Evolutionary conservation across 108 stramenopile species (phyloP), one percentile per base, ranked within the genome.

Genomic region (Parmales sp.): DNA sequence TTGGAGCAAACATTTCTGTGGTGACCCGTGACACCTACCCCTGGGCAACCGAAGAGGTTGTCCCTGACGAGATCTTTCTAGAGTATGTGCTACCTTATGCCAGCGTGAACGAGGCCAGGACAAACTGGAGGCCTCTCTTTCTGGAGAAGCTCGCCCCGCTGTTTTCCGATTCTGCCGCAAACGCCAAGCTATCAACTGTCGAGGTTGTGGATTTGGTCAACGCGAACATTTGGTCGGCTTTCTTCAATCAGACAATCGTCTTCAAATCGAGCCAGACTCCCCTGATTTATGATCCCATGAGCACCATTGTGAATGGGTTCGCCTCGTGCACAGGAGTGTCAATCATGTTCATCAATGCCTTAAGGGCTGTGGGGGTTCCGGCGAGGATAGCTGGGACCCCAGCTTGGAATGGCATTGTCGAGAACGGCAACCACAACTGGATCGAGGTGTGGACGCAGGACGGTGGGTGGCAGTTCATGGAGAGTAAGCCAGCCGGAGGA

Each of bases 371-470:
- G 7, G 92, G 92, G 2, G 72, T 93, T 49, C 78, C 92, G 34
- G 80, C 88, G 4, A 74, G 92, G n/a, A 69, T 93, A 22, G 88
- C 74, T 20, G 92, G 92, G 5, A 90, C 92, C 9, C 83, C 92
- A 2, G 89, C 92, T 8, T 93, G 92, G 92, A 72, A 84, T 64
- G 81, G 81, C 9, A 72, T 86, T 41, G 69, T 41, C 4, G 76
- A 76, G 20, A 70, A 86, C 34, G 92, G 92, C 37, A 90, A 93
- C 82, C 92, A 93, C 75, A 91, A 88, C 69, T 93, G 92, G 92
- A 79, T 93, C 20, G 92, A 93, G 79, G 87, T 93, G 7, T 91
- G 75, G 51, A 60, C 69, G 43, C 76, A 46, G 3, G 60, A 66
- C 18, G 73, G 39, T 43, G 0, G 7, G 45, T 93, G 90, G 92